Conservation (phyloP, 1,139 yeast genomes). For the Taphrina deformans region DNA sequence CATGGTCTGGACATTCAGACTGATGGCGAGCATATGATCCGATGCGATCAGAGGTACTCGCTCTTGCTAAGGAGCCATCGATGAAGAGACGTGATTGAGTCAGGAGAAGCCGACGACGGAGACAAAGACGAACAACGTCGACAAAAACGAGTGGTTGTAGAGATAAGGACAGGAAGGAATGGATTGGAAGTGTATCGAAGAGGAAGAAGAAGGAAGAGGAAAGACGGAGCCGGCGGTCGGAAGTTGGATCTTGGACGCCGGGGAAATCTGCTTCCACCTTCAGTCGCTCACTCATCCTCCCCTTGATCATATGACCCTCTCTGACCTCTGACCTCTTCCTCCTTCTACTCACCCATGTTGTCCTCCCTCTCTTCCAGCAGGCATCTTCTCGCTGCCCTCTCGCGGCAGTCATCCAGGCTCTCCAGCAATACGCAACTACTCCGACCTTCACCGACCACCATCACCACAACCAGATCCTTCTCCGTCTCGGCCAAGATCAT, state of each 20-base stretch:
- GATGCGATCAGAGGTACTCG: too few species aligned
- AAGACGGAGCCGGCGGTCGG: background rate
- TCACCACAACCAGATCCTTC: conserved; percentile 13
- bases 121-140: too few species aligned
- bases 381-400: background rate
- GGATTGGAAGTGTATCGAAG: too few species aligned
- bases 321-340: background rate
- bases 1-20: conserved; percentile 4
- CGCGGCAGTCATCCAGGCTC: background rate
- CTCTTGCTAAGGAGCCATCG: too few species aligned
- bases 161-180: background rate
- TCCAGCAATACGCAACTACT: background rate
- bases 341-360: background rate
- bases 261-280: background rate
- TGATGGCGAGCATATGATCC: background rate
- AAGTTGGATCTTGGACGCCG: background rate
- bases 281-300: background rate
- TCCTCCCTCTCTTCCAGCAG: background rate
- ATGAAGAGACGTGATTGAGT: too few species aligned
- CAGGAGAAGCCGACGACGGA: too few species aligned
- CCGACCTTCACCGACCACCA: too few species aligned
- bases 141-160: too few species aligned
- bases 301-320: background rate
- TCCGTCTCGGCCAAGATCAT: conserved; percentile 5
- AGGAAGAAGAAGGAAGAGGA: background rate